Evolutionary conservation across 2,329 filamentous ascomycete genomes (phyloP).

Genomic region (Allantophomopsis cytisporea): DNA sequence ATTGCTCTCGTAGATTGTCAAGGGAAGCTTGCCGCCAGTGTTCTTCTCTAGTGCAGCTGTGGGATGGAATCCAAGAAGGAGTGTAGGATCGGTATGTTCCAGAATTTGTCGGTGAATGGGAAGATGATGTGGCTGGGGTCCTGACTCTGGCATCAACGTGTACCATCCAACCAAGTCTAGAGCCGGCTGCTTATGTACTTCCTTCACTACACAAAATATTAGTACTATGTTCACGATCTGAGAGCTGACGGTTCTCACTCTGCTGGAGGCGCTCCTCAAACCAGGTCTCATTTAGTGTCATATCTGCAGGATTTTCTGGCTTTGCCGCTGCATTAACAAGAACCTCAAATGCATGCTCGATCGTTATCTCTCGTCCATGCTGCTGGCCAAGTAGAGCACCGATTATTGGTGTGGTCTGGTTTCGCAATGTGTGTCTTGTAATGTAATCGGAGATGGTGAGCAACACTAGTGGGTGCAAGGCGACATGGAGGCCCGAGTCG

Average conservation of each 20-base stretch:
- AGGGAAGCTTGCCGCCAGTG: conserved; percentile 67
- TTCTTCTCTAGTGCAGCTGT: conserved; percentile 36
- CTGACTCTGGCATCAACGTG: conserved; percentile 58
- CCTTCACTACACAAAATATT: conserved; percentile 49
- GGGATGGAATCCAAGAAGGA: conserved; percentile 80
- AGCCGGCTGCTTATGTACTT: conserved; percentile 71
- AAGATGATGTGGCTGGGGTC: conserved; percentile 54
- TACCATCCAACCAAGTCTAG: conserved; percentile 91
- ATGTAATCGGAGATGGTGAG: conserved; percentile 96
- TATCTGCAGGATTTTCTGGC: conserved; percentile 29
- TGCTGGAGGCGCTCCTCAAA: conserved; percentile 72
- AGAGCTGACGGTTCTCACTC: conserved; percentile 38
- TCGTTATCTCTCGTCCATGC: conserved; percentile 77
- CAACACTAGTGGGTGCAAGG: conserved; percentile 86
- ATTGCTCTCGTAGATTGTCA: conserved; percentile 82
- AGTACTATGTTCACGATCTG: not conserved
- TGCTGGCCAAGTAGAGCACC: conserved; percentile 88
- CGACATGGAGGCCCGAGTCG: conserved; percentile 56
- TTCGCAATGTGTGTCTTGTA: conserved; percentile 73
- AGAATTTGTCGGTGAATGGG: conserved; percentile 70
- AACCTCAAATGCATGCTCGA: conserved; percentile 79
- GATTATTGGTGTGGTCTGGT: conserved; percentile 62
- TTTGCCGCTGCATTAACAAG: no score
- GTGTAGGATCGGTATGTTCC: conserved; percentile 67
- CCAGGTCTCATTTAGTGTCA: conserved; percentile 53